Evolutionary conservation across 169 alveolate genomes (phyloP).

Genomic region (Eimeria nieschulzi): DNA sequence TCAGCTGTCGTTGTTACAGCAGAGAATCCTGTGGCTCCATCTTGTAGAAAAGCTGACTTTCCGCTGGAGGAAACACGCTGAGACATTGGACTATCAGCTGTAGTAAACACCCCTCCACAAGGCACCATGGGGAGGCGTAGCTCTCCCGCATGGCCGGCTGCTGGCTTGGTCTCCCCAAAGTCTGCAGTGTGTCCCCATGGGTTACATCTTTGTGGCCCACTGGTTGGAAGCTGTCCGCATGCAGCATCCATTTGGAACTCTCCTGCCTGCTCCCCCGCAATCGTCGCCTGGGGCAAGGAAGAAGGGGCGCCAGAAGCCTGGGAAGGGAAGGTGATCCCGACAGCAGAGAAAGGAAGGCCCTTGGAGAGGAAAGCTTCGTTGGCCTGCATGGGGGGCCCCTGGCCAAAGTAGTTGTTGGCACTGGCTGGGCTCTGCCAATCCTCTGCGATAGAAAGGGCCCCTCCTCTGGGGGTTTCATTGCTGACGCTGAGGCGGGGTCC

Average conservation of each 20-base stretch:
- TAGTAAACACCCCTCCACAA: slow-evolving; percentile 45
- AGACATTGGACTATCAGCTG: slow-evolving; percentile 57
- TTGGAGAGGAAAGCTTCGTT: not conserved
- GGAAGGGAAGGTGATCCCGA: slow-evolving; percentile 12
- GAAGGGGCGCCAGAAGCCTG: not conserved
- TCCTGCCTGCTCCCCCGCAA: not conserved
- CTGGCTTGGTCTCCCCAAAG: not conserved
- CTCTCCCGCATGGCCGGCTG: slow-evolving; percentile 3
- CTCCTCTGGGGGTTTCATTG: slow-evolving; percentile 19
- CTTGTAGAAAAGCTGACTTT: slow-evolving; percentile 19
- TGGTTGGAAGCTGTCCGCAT: not conserved
- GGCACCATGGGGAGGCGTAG: slow-evolving; percentile 47
- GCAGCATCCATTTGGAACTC: slow-evolving; percentile 6
- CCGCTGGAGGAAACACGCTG: slow-evolving; percentile 38
- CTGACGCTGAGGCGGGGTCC: slow-evolving; percentile 23
- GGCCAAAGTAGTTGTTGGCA: slow-evolving; percentile 1
- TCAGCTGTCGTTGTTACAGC: slow-evolving; percentile 50
- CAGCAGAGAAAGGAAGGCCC: slow-evolving; percentile 3
- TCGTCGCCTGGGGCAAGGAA: slow-evolving; percentile 3
- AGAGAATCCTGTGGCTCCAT: slow-evolving; percentile 40
- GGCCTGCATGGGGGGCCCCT: slow-evolving; percentile 29
- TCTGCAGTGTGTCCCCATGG: slow-evolving; percentile 19
- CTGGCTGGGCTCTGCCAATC: slow-evolving; percentile 31
- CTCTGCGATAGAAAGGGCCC: not conserved
- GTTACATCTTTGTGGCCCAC: slow-evolving; percentile 1